phyloP scores from a whole-genome alignment of 768 basidiomycete genomes.

The Rhizopogon roseolus region DNA sequence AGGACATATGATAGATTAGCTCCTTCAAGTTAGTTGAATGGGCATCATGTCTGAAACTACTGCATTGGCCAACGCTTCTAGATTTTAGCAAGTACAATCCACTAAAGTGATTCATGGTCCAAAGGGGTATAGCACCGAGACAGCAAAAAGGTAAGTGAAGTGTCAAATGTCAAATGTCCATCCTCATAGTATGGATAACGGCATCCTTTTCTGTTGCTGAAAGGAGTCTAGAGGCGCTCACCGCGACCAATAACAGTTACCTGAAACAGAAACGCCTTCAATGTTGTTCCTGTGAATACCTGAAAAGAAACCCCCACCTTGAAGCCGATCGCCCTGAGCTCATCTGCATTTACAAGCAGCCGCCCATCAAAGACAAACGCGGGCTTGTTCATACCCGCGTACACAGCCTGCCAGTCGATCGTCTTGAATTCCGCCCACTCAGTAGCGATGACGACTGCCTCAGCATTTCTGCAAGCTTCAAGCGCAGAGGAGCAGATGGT shows the following conservation, averaged over 20 bases:
- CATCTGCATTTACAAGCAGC: conserved; percentile 76
- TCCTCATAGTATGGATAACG: conserved; percentile 6
- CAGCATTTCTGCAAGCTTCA: conserved; percentile 84
- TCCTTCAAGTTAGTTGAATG: background rate
- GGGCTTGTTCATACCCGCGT: conserved; percentile 92
- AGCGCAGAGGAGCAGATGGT: conserved; percentile 72
- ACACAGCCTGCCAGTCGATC: conserved; percentile 87
- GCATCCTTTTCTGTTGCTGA: conserved; percentile 2
- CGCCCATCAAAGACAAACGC: conserved; percentile 97
- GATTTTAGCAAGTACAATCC: background rate
- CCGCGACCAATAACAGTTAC: conserved; percentile 60
- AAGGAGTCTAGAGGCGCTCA: conserved; percentile 28
- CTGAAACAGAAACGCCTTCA: conserved; percentile 23
- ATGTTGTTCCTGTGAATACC: background rate
- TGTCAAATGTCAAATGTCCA: background rate
- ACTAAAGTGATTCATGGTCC: background rate
- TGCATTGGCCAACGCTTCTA: background rate
- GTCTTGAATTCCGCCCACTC: conserved; percentile 97
- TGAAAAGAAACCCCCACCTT: conserved; percentile 40
- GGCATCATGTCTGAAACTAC: background rate
- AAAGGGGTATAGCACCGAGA: background rate
- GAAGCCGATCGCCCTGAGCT: conserved; percentile 86
- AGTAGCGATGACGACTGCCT: conserved; percentile 93
- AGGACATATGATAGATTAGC: background rate
- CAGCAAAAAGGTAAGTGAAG: background rate